A percentile compares a stretch with the other conserved stretches of the same genome.
phyloP scores from a whole-genome alignment of 2,329 filamentous ascomycete genomes.

The Chaetomiaceae sp. region DNA sequence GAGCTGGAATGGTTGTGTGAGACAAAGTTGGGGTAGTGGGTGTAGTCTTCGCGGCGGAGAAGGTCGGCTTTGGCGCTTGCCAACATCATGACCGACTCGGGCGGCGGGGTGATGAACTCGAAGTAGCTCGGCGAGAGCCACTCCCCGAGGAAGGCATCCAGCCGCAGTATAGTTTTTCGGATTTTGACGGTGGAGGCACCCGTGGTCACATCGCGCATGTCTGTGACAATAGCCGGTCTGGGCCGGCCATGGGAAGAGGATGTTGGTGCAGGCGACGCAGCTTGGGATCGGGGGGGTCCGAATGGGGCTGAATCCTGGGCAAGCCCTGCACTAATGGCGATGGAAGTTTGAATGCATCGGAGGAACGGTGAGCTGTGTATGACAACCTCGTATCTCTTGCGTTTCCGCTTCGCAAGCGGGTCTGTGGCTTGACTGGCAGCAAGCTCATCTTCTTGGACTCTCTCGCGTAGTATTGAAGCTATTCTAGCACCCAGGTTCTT shows the following conservation, averaged over 20 bases:
- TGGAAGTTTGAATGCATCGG: conserved; percentile 86
- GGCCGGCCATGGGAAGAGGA: conserved; percentile 25
- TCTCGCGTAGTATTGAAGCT: conserved; percentile 61
- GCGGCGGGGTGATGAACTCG: conserved; percentile 84
- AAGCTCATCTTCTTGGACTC: conserved; percentile 43
- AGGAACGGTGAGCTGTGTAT: conserved; percentile 93
- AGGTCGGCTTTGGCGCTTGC: conserved; percentile 84
- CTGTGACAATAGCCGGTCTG: conserved; percentile 20
- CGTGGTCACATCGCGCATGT: conserved; percentile 6
- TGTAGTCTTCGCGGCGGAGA: conserved; percentile 68
- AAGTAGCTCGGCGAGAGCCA: conserved; percentile 95
- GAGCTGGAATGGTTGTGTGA: conserved; percentile 30
- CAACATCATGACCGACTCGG: conserved; percentile 80
- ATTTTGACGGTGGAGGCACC: conserved; percentile 29
- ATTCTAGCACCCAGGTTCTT: conserved; percentile 79
- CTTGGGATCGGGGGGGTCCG: conserved; percentile 5
- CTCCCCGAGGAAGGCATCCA: conserved; percentile 92
- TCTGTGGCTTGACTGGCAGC: conserved; percentile 30
- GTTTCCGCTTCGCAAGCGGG: conserved; percentile 29
- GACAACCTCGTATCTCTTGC: conserved; percentile 68
- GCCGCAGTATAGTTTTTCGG: conserved; percentile 62
- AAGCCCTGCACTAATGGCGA: conserved; percentile 82
- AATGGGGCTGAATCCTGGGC: conserved; percentile 52
- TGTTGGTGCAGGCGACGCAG: conserved; percentile 27
- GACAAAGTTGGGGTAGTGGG: conserved; percentile 41